phyloP scores from a whole-genome alignment of 805 yeast species.

The Kluyveromyces siamensis region DNA sequence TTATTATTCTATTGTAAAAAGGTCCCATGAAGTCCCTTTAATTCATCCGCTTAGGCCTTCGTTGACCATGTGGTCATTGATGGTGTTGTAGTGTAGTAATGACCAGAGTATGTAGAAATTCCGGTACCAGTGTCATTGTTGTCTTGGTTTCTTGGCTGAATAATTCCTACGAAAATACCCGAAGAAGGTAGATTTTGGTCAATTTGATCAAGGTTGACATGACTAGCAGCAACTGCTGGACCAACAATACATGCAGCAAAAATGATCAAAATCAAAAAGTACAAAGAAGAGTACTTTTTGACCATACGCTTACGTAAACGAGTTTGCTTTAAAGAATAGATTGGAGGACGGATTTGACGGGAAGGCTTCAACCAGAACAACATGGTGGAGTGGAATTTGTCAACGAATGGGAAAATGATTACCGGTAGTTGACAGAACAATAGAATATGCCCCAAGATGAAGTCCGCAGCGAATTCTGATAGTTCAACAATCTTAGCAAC shows the following conservation, averaged over 20 bases:
- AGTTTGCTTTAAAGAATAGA: slow-evolving; percentile 92
- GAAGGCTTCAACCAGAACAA: slow-evolving; percentile 98
- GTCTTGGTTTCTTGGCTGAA: slow-evolving; percentile 79
- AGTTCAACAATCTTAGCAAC: slow-evolving; percentile 88
- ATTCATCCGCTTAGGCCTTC: slow-evolving; percentile 27
- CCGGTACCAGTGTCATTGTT: slow-evolving; percentile 74
- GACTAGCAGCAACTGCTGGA: slow-evolving; percentile 78
- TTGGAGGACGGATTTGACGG: slow-evolving; percentile 95
- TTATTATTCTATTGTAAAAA: not conserved
- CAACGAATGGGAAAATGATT: slow-evolving; percentile 75
- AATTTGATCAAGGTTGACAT: slow-evolving; percentile 29
- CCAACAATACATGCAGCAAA: slow-evolving; percentile 76
- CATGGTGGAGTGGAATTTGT: slow-evolving; percentile 97
- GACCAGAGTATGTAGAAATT: slow-evolving; percentile 27
- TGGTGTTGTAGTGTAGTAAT: slow-evolving; percentile 42
- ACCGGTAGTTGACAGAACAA: slow-evolving; percentile 86
- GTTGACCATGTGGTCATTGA: slow-evolving; percentile 48
- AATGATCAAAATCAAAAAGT: slow-evolving; percentile 56
- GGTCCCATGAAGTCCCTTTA: not conserved
- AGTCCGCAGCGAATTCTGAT: slow-evolving; percentile 96
- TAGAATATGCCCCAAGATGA: slow-evolving; percentile 82
- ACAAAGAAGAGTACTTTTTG: slow-evolving; percentile 79
- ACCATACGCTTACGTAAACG: slow-evolving; percentile 97
- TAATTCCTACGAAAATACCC: slow-evolving; percentile 51
- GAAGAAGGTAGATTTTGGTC: slow-evolving; percentile 11